Evolutionary conservation across 2,329 filamentous ascomycete genomes (phyloP).

Genomic region (Arachnomyces sp.): DNA sequence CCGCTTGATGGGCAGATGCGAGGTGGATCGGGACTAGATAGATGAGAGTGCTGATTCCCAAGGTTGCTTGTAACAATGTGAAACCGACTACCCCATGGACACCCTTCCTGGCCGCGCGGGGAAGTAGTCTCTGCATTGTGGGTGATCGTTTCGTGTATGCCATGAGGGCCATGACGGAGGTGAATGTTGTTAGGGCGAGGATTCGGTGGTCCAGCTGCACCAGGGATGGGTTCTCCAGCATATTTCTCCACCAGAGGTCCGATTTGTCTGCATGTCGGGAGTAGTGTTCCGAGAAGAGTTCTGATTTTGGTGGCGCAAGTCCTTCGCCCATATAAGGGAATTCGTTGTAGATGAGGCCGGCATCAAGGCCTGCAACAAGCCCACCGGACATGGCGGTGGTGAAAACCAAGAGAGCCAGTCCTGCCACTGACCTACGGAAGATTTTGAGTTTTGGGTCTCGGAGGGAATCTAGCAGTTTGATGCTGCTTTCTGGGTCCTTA

Average conservation of each 20-base stretch:
- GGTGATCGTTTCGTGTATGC: conserved; percentile 67
- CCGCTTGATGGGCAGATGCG: conserved; percentile 87
- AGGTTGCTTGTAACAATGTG: conserved; percentile 68
- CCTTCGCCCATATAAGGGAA: conserved; percentile 92
- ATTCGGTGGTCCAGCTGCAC: conserved; percentile 96
- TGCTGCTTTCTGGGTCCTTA: conserved; percentile 56
- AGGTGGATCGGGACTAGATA: conserved; percentile 88
- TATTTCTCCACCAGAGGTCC: conserved; percentile 94
- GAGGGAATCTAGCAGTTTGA: conserved; percentile 55
- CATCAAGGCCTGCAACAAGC: conserved; percentile 89
- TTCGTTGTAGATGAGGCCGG: conserved; percentile 96
- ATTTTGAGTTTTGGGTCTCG: conserved; percentile 59
- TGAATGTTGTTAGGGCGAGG: conserved; percentile 82
- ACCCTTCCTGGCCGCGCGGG: conserved; percentile 56
- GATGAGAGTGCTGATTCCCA: conserved; percentile 85
- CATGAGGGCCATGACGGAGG: conserved; percentile 68
- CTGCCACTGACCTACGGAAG: conserved; percentile 67
- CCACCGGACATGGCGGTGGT: conserved; percentile 87
- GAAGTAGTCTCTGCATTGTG: conserved; percentile 52
- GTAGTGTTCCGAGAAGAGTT: conserved; percentile 83
- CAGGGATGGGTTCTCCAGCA: conserved; percentile 91
- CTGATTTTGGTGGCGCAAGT: conserved; percentile 68
- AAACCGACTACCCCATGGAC: conserved; percentile 76
- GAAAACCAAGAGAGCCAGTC: conserved; percentile 70
- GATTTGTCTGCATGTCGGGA: conserved; percentile 66